Conservation (phyloP, 371 early-diverging fungal species). For the Mortierella sp. region DNA sequence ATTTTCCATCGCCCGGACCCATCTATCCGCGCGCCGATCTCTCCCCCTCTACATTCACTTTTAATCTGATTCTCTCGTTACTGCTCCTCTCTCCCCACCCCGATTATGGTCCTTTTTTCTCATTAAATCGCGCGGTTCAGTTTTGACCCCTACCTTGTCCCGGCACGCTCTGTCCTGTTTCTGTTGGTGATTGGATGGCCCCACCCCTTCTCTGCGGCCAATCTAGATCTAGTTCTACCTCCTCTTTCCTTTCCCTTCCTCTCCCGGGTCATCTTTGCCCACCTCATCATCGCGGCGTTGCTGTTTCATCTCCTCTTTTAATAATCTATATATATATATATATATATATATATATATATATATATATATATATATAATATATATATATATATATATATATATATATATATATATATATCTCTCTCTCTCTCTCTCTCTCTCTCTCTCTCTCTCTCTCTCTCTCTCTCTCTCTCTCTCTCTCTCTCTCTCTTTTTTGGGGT, state of each 20-base stretch:
- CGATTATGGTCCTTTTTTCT: not conserved
- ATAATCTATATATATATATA: no score
- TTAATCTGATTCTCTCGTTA: not conserved
- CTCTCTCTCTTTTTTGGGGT: slow-evolving; percentile 6
- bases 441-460: not conserved
- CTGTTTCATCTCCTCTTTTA: no score
- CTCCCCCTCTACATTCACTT: not conserved
- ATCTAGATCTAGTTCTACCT: not conserved
- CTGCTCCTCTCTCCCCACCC: not conserved
- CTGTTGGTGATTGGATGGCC: not conserved
- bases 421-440: no score
- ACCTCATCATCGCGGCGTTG: not conserved
- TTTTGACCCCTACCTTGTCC: not conserved
- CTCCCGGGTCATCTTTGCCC: not conserved
- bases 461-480: not conserved
- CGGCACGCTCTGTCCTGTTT: not conserved
- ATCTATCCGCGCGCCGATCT: not conserved
- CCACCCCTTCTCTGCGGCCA: not conserved
- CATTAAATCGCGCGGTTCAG: not conserved
- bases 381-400: no score
- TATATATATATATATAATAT: no score
- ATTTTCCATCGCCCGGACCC: not conserved
- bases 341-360: no score
- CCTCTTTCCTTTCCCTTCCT: not conserved
- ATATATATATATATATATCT: no score